These are phyloP conservation scores for Lentinula sp. DNA, from an alignment of 768 basidiomycete genomes.

Conservation along the genomic window DNA sequence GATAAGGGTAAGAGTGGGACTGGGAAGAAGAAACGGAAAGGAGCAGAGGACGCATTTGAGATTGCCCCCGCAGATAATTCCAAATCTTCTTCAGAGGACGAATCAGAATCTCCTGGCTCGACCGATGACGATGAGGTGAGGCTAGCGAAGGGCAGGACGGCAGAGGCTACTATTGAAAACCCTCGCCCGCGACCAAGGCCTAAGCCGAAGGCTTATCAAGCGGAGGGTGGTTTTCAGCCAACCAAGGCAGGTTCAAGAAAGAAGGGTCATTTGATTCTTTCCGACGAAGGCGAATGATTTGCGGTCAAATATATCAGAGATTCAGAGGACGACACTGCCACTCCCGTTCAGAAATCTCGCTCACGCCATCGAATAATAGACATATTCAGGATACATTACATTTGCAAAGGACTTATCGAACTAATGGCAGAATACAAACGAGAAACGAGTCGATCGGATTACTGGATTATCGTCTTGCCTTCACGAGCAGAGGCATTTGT, in stretches of 20 bases:
- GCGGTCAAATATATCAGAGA: too few relatives aligned
- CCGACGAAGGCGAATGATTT: constrained; percentile 11
- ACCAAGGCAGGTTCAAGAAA: background rate
- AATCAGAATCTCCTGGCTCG: constrained; percentile 19
- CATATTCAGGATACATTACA: too few relatives aligned
- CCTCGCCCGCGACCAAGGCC: constrained; percentile 38
- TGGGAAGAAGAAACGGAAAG: constrained; percentile 27
- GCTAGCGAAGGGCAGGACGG: constrained; percentile 12
- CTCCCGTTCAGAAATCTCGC: too few relatives aligned
- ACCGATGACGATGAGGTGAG: constrained; percentile 19
- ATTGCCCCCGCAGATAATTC: constrained; percentile 12
- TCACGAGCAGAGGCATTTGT: background rate
- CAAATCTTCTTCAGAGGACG: constrained; percentile 13
- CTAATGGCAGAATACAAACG: too few relatives aligned
- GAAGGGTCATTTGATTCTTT: constrained; percentile 12
- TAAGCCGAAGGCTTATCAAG: constrained; percentile 19
- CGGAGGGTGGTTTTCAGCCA: background rate
- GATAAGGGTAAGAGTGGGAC: constrained; percentile 11
- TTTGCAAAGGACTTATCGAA: too few relatives aligned
- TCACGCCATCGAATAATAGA: too few relatives aligned
- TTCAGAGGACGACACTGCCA: too few relatives aligned
- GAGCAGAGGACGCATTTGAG: constrained; percentile 14
- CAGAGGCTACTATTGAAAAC: background rate
- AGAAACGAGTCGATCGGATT: background rate
- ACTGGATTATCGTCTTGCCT: background rate